Base-by-base conservation (phyloP, 1,284 basidiomycete genomes). In the Sporisorium scitamineum region DNA sequence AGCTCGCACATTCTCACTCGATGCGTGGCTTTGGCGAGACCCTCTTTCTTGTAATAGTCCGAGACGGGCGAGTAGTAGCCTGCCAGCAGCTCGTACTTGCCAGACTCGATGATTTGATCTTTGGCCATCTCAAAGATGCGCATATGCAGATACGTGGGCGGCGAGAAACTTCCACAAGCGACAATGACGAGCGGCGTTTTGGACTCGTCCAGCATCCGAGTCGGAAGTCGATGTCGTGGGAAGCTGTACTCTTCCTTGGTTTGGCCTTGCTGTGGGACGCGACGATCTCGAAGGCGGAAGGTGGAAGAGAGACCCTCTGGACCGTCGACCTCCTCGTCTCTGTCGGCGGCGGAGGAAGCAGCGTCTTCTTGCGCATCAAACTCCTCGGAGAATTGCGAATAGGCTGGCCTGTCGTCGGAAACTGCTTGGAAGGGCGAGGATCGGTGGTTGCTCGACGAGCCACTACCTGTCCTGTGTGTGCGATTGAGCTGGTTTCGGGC, bases 41-140 rank as follows among this genome's bases (percentile, higher is more conserved):
- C 83, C 44, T 78, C 84, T 59, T 85, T 85, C 64, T 83, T 84
- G 79, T 85, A 85, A 54, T 84, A 80, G 62, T 85, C 84, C 4
- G 80, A 82, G 8, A 97, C 95, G 39, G 95, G 95, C 82, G 93
- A 95, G 82, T 97, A 91, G 87, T 97, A 97, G 1, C 94, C 94
- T 24, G 93, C 95, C 80, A 97, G 89, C 80, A 97, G 92, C 88
- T 97, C 95, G 83, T 93, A 96, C 76, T 94, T 90, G 71, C 94
- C 94, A 80, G 93, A 93, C 84, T 97, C 95, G 58, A 94, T 90
- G 65, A 94, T 90, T 82, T 94, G 95, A 87, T 97, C 95, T 87
- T 92, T 93, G 63, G 95, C 95, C 95, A 97, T 97, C 86, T 97
- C 95, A 86, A 97, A 97, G 93, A 97, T 97, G 65, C 95, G 92